Evolutionary conservation across 2,329 filamentous ascomycete genomes (phyloP), one percentile per base, ranked within the genome.

Genomic region (Fusarium fracticaudum): DNA sequence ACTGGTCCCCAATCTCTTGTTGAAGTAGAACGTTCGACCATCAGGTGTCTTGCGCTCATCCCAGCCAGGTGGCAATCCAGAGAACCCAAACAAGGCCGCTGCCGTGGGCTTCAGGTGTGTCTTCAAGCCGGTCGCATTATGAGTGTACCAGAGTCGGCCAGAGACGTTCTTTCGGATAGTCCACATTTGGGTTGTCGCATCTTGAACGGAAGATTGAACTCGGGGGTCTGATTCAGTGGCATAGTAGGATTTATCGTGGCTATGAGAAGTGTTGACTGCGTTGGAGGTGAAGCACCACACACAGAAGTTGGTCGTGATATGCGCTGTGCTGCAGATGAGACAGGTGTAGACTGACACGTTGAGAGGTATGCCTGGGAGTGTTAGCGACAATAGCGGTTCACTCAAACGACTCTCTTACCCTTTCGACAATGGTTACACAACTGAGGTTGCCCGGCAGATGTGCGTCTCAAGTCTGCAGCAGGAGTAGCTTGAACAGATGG

Each of bases 201-300:
- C 62, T 24, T 68, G 69, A 4, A 63, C 64, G 11, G 75, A 53
- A 6, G 66, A 60, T 5, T 77, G 71, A 31, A 78, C 62, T 17
- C 65, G 70, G 0, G 75, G 67, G 22, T 80, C 79, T 14, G 78
- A 80, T 31, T 79, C 76, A 20, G 77, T 77, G 7, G 71, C 77
- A 8, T 75, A 77, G 43, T 73, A 80, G 3, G 78, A 72, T 47
- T 72, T 77, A 33, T 80, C 76, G 55, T 80, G 79, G 4, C 47
- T 54, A 57, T 80, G 79, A 3, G 76, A 75, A 14, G 69, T 53
- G 37, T 59, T 70, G 35, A 74, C 70, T 26, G 73, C 69, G 31
- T 77, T 72, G 17, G 78, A 72, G 3, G 78, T 79, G 59, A 77
- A 77, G 48, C 79, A 80, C 77, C 76, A 78, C 5, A 77, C 78